These are phyloP conservation scores for Cryptosporidium ubiquitum DNA, from an alignment of 169 alveolate genomes.

Conservation along the genomic window DNA sequence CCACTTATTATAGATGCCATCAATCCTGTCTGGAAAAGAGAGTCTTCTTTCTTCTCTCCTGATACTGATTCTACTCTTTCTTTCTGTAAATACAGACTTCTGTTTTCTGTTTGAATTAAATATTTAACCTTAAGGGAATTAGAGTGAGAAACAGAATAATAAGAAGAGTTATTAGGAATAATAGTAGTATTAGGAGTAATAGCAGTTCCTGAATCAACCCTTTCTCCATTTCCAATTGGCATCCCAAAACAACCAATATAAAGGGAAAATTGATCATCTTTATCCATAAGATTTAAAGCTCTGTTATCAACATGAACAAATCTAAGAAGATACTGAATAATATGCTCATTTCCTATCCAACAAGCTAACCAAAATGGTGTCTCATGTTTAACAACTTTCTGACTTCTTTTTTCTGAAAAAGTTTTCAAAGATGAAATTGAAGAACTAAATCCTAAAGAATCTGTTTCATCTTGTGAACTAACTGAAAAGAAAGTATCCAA, in stretches of 20 bases:
- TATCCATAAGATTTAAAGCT: not conserved
- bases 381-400: constrained; percentile 59
- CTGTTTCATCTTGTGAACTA: not conserved
- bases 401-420: constrained; percentile 31
- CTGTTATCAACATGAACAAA: constrained; percentile 27
- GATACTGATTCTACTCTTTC: constrained; percentile 74
- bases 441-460: not conserved
- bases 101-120: not conserved
- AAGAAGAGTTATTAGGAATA: not conserved
- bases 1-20: constrained; percentile 89
- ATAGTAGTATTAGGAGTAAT: not conserved
- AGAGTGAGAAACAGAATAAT: not conserved
- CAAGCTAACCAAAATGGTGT: constrained; percentile 84
- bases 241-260: constrained; percentile 39
- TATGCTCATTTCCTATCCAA: constrained; percentile 79
- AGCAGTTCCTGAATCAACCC: not conserved
- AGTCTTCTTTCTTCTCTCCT: constrained; percentile 75
- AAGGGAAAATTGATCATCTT: not conserved
- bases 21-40: constrained; percentile 80
- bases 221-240: not conserved
- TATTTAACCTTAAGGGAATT: not conserved
- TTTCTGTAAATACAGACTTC: constrained; percentile 22
- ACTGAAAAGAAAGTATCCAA: constrained; percentile 1
- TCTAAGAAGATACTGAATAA: constrained; percentile 60
- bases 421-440: not conserved